Evolutionary conservation across 192 early-diverging fungal species (phyloP).

Genomic region (Neocallimastix lanati): DNA sequence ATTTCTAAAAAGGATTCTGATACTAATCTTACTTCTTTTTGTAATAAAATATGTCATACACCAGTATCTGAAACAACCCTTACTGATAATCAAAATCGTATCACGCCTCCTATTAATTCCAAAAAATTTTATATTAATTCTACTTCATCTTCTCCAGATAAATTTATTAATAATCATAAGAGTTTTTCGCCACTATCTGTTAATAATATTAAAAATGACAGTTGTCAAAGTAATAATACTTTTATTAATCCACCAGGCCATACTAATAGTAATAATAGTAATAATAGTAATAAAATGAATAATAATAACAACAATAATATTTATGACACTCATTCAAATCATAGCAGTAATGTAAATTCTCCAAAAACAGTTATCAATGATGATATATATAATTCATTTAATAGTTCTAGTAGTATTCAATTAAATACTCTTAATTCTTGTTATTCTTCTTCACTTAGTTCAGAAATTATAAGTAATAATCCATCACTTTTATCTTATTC

Average conservation of each 20-base stretch:
- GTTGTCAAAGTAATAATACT: background rate
- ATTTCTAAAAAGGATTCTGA: background rate
- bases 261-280: background rate
- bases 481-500: background rate
- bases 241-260: background rate
- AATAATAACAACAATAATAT: background rate
- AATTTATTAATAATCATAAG: background rate
- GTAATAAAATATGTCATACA: background rate
- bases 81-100: background rate
- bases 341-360: background rate
- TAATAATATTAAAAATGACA: background rate
- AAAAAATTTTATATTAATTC: background rate
- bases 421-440: background rate
- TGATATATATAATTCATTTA: background rate
- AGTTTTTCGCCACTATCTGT: background rate
- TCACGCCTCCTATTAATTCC: background rate
- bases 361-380: background rate
- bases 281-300: background rate
- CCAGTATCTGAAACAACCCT: background rate
- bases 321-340: background rate
- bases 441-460: background rate
- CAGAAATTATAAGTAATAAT: background rate
- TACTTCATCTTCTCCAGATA: background rate
- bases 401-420: background rate
- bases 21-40: background rate